A percentile compares a stretch with the other conserved stretches of the same genome.
phyloP scores from a whole-genome alignment of 2,329 filamentous ascomycete genomes.

The Fusarium sp. region DNA sequence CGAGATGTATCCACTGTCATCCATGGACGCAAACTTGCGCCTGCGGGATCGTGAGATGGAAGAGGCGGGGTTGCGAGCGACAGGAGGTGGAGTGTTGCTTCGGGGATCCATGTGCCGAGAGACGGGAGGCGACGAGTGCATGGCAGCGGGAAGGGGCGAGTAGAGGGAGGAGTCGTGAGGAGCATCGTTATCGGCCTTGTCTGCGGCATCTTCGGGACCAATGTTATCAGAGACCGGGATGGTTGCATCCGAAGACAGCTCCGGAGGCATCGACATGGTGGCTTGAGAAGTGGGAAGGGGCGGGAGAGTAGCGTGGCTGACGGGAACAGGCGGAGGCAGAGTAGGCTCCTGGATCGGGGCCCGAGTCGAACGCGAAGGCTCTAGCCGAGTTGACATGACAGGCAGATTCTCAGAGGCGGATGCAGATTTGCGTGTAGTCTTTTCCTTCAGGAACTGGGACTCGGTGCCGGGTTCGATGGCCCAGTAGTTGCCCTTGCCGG shows the following conservation, averaged over 20 bases:
- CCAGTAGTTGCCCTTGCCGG: slow-evolving; percentile 98
- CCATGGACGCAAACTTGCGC: slow-evolving; percentile 82
- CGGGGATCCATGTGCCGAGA: slow-evolving; percentile 67
- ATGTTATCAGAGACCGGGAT: slow-evolving; percentile 76
- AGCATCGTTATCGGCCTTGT: slow-evolving; percentile 55
- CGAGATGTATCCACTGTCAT: slow-evolving; percentile 96
- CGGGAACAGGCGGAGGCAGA: slow-evolving; percentile 57
- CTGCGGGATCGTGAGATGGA: slow-evolving; percentile 76
- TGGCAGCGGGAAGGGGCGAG: slow-evolving; percentile 75
- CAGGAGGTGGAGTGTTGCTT: slow-evolving; percentile 81
- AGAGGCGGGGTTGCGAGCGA: slow-evolving; percentile 68
- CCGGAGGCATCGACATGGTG: slow-evolving; percentile 56
- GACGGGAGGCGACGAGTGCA: slow-evolving; percentile 93
- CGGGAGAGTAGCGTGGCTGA: slow-evolving; percentile 52
- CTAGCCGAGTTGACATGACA: slow-evolving; percentile 67
- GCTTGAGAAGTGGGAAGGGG: slow-evolving; percentile 53
- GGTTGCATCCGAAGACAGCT: slow-evolving; percentile 82
- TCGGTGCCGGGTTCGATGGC: slow-evolving; percentile 91
- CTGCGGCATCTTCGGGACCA: slow-evolving; percentile 61
- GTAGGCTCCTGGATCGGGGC: slow-evolving; percentile 57
- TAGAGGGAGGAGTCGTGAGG: slow-evolving; percentile 65
- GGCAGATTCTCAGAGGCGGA: slow-evolving; percentile 67
- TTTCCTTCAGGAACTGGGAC: slow-evolving; percentile 89
- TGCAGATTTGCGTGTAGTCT: slow-evolving; percentile 70
- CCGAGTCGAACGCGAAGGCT: slow-evolving; percentile 58